Evolutionary conservation across 352 stramenopile species (phyloP).

Genomic region (Globisporangium middletonii): DNA sequence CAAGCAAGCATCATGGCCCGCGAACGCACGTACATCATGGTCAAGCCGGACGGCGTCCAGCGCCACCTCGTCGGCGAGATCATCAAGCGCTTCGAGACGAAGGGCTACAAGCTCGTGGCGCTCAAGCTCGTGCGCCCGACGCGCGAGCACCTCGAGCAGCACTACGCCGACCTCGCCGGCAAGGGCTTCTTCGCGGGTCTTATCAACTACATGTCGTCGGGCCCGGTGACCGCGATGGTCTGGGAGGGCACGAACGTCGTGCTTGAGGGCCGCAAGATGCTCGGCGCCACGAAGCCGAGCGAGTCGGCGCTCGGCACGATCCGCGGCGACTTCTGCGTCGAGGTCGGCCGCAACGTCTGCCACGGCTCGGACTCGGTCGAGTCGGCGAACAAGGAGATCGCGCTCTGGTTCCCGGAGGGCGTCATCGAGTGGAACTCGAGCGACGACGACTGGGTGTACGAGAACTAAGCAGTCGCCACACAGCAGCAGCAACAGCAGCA

Average conservation of each 20-base stretch:
- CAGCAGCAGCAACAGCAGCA: not conserved
- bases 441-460: constrained; percentile 95
- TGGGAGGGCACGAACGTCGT: constrained; percentile 93
- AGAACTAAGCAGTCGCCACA: constrained; percentile 59
- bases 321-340: constrained; percentile 92
- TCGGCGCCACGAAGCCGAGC: constrained; percentile 94
- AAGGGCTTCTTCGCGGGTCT: constrained; percentile 91
- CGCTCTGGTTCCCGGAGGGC: constrained; percentile 85
- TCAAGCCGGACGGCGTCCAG: constrained; percentile 94
- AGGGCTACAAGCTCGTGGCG: constrained; percentile 94
- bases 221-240: constrained; percentile 95
- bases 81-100: constrained; percentile 94
- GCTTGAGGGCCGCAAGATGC: constrained; percentile 92
- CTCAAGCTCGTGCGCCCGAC: constrained; percentile 94
- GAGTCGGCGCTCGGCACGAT: constrained; percentile 90
- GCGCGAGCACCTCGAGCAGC: constrained; percentile 77
- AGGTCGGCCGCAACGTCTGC: constrained; percentile 89
- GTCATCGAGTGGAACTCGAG: constrained; percentile 77
- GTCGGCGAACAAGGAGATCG: constrained; percentile 89
- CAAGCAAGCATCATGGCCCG: not conserved
- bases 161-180: constrained; percentile 92
- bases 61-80: constrained; percentile 92
- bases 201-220: constrained; percentile 90
- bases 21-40: constrained; percentile 93
- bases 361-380: constrained; percentile 91